phyloP scores from a whole-genome alignment of 495 filamentous ascomycete genomes.

The Cryomyces minteri region DNA sequence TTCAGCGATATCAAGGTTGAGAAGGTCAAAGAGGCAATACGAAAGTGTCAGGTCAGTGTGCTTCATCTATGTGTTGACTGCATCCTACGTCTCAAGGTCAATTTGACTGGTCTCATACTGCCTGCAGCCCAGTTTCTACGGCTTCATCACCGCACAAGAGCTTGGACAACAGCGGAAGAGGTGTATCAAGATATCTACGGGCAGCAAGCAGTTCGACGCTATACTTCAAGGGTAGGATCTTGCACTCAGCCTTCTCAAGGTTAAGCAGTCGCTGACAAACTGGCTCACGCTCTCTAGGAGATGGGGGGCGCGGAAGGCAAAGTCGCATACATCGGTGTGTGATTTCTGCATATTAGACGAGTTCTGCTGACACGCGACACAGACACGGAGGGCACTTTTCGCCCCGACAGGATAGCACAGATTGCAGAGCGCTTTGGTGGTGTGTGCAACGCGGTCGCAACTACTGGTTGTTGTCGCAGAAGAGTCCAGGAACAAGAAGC shows the following conservation, averaged over 20 bases:
- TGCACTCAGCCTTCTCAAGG: neutral
- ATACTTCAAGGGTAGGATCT: conserved; percentile 42
- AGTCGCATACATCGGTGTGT: conserved; percentile 51
- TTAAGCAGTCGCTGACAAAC: neutral
- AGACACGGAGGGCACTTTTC: conserved; percentile 67
- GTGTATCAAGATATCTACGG: conserved; percentile 51
- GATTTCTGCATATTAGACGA: neutral
- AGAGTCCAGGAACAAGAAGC: neutral
- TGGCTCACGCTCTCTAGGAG: conserved; percentile 19
- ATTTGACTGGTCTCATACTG: neutral
- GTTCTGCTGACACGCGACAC: conserved; percentile 8
- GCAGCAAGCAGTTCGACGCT: conserved; percentile 57
- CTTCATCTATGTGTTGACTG: neutral
- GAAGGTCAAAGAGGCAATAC: conserved; percentile 60
- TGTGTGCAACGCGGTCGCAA: conserved; percentile 1
- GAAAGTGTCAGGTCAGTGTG: conserved; percentile 43
- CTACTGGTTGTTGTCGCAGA: neutral
- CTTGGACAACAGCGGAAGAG: conserved; percentile 48
- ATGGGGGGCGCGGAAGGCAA: conserved; percentile 62
- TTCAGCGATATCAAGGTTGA: conserved; percentile 72
- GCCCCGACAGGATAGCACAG: conserved; percentile 52
- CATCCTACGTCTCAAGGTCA: neutral
- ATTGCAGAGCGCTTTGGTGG: conserved; percentile 58
- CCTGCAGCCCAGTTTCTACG: conserved; percentile 38
- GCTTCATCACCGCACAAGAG: conserved; percentile 65